These are phyloP conservation scores for Fraxinus xanthoxyloides DNA, from an alignment of 305 asterid species.

Conservation along the genomic window DNA sequence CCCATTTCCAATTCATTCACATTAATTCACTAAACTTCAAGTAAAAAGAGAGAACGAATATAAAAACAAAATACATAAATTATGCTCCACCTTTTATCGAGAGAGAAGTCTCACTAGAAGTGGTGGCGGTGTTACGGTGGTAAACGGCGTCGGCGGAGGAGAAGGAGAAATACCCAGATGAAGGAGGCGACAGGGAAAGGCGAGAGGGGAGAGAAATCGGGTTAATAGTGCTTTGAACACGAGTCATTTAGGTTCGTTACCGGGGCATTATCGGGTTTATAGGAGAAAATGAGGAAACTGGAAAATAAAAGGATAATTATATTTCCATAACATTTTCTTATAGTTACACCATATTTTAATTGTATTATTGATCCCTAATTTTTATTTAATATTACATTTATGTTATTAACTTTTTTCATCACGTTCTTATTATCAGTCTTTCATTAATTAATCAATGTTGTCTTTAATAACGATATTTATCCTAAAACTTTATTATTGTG, in stretches of 20 bases:
- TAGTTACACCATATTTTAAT: no score
- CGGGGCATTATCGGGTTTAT: neutral
- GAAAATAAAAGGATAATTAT: no score
- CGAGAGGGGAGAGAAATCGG: constrained; percentile 4
- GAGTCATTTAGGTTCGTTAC: neutral
- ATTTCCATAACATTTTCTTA: no score
- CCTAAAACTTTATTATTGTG: no score
- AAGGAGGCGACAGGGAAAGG: neutral
- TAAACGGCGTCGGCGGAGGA: constrained; percentile 3
- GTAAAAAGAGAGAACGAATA: neutral
- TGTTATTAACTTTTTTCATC: no score
- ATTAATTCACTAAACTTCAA: neutral
- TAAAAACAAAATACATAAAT: neutral
- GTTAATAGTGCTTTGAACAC: constrained; percentile 11
- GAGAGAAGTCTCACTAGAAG: neutral
- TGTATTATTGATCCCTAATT: no score
- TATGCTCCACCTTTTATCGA: neutral
- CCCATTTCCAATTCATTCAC: constrained; percentile 12
- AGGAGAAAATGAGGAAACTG: neutral
- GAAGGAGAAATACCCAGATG: constrained; percentile 9
- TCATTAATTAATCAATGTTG: no score
- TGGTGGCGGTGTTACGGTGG: neutral
- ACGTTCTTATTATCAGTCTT: no score
- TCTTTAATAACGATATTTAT: no score
- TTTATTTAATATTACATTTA: no score